These are phyloP conservation scores for Neurospora cerealis DNA, from an alignment of 495 filamentous ascomycete genomes.

Conservation along the genomic window DNA sequence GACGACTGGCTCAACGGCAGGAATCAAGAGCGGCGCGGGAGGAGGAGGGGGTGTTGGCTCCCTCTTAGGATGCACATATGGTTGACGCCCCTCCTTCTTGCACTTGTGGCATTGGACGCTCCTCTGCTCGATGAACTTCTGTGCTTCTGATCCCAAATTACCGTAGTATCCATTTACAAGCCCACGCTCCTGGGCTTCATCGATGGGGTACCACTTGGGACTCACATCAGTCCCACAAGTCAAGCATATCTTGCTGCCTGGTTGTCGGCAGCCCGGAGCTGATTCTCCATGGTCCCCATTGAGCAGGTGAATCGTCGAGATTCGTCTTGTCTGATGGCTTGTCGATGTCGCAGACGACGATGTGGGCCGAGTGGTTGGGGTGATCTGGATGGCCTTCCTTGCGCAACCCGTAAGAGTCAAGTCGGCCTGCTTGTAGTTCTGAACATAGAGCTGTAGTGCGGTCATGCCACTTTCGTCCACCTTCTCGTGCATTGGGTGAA, in stretches of 20 bases:
- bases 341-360: conserved; percentile 29
- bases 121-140: conserved; percentile 40
- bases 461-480: conserved; percentile 52
- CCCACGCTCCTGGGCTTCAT: conserved; percentile 28
- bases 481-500: conserved; percentile 70
- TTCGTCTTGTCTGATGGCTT: conserved; percentile 24
- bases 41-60: conserved; percentile 26
- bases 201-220: conserved; percentile 49
- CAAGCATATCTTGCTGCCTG: conserved; percentile 39
- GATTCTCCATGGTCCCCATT: conserved; percentile 15
- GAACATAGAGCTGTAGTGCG: conserved; percentile 75
- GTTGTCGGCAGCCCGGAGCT: conserved; percentile 10
- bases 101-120: conserved; percentile 48
- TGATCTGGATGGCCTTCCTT: conserved; percentile 60
- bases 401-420: conserved; percentile 80
- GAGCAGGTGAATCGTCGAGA: conserved; percentile 23
- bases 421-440: conserved; percentile 91
- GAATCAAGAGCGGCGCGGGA: conserved; percentile 4
- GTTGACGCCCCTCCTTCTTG: conserved; percentile 33
- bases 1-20: not conserved
- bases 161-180: conserved; percentile 33
- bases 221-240: conserved; percentile 51
- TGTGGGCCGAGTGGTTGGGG: conserved; percentile 7
- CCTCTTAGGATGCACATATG: conserved; percentile 19
- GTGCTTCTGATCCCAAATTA: conserved; percentile 28